phyloP scores from a whole-genome alignment of 2,329 filamentous ascomycete species.

The Arthrobotrys megalospora region DNA sequence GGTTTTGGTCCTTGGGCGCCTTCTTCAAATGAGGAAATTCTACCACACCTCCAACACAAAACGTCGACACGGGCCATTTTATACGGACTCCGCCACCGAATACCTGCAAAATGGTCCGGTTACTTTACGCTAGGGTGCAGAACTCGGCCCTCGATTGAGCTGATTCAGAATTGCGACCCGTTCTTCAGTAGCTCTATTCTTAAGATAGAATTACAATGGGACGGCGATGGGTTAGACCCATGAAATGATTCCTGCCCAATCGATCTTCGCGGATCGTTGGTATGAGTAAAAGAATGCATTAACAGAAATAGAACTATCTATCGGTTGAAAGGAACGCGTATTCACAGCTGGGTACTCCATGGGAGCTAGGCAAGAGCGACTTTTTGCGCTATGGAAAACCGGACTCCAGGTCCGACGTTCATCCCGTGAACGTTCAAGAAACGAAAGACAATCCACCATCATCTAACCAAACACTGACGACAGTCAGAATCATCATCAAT shows the following conservation, averaged over 20 bases:
- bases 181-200: background rate
- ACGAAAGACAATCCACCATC: slow-evolving; percentile 2
- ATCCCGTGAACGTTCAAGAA: slow-evolving; percentile 17
- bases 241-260: slow-evolving; percentile 8
- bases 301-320: slow-evolving; percentile 32
- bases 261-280: slow-evolving; percentile 1
- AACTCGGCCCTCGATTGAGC: background rate
- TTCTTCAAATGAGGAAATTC: slow-evolving; percentile 38
- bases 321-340: slow-evolving; percentile 26
- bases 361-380: slow-evolving; percentile 16
- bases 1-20: slow-evolving; percentile 28
- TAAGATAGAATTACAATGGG: background rate
- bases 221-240: background rate
- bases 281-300: slow-evolving; percentile 20
- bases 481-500: background rate
- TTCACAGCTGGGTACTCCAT: slow-evolving; percentile 41
- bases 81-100: slow-evolving; percentile 34
- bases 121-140: background rate
- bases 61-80: slow-evolving; percentile 10
- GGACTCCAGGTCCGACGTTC: slow-evolving; percentile 29
- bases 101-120: background rate
- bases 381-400: slow-evolving; percentile 19
- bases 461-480: background rate
- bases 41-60: slow-evolving; percentile 50
- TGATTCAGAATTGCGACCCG: background rate